Evolutionary conservation across 2,329 filamentous ascomycete genomes (phyloP), one percentile per base, ranked within the genome.

Genomic region (Pestalotiopsis fici): DNA sequence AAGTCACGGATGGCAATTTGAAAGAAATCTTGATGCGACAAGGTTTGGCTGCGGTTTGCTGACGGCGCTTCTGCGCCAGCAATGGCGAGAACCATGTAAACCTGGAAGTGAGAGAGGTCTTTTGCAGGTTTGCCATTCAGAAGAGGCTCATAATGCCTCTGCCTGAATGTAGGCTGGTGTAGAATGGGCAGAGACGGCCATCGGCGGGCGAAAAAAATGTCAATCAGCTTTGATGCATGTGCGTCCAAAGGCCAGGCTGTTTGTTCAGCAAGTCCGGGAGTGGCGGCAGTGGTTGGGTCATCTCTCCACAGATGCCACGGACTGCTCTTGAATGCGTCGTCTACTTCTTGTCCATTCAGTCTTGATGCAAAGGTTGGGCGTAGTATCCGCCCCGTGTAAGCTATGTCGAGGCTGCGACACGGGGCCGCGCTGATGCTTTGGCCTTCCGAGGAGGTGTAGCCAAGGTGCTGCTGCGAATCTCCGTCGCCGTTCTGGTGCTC

Each of bases 111-210:
- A 9, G 43, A 21, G 18, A 50, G n/a, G n/a, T 50, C 18, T 2
- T 50, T 18, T 50, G 6, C 43, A 6, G 25, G 5, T 21, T 55
- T 27, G 55, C 39, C 59, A 43, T 47, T 43, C 0, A 50, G 47
- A 12, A 65, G 63, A 2, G 69, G 63, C 0, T 57, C 18, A 25
- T 60, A 66, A 31, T 71, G 65, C 15, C 71, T 47, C 7, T 68
- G 62, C n/a, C 69, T 37, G 50, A 74, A 74, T 2, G 68, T 68
- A 1, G 68, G 69, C 62, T 68, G 67, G 59, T 75, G 72, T 2
- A 75, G 64, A 3, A 74, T 68, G 13, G 73, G 73, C 11, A 74
- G 64, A 56, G 74, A 73, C 3, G 74, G 72, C 74, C 73, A 75
- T 61, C 73, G 66, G n/a, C 67, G 62, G 39, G 68, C 69, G 47